Conservation (phyloP, 2,329 filamentous ascomycete genomes). For the Aspergillus awamori region DNA sequence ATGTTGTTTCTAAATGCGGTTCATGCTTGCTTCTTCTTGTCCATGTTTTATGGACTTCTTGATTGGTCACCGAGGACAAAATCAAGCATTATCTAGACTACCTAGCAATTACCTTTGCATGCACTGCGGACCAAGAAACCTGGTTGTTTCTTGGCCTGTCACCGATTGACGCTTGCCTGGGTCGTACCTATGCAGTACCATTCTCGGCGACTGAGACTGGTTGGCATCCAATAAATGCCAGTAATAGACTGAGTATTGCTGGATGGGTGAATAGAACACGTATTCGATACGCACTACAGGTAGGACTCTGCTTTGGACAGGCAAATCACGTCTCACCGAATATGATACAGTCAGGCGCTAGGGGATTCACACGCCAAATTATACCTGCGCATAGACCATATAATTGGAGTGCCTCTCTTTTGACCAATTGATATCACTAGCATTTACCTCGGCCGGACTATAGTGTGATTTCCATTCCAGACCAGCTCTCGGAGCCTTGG, state of each 20-base stretch:
- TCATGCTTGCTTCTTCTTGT: background rate
- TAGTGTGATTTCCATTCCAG: background rate
- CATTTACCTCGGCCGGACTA: background rate
- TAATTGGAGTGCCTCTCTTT: background rate
- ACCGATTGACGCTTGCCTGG: background rate
- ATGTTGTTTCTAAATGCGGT: background rate
- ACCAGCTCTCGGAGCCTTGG: conserved; percentile 3
- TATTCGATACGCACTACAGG: background rate
- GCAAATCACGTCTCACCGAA: background rate
- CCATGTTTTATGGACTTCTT: background rate
- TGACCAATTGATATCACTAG: conserved; percentile 1
- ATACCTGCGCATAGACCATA: background rate
- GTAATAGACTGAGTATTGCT: background rate
- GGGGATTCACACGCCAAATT: background rate
- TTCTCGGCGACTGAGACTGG: background rate
- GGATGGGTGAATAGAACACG: background rate
- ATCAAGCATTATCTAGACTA: conserved; percentile 24
- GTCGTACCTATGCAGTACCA: background rate
- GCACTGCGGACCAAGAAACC: conserved; percentile 15
- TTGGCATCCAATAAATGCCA: background rate
- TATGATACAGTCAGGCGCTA: background rate
- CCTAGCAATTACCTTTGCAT: conserved; percentile 15
- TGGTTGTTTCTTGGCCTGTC: conserved; percentile 19
- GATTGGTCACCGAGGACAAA: conserved; percentile 1
- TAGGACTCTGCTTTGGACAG: background rate